Percentiles rank a stretch among this genome's conserved stretches.
Conservation (phyloP, 306 rosid species). For the Trifolium dubium region DNA sequence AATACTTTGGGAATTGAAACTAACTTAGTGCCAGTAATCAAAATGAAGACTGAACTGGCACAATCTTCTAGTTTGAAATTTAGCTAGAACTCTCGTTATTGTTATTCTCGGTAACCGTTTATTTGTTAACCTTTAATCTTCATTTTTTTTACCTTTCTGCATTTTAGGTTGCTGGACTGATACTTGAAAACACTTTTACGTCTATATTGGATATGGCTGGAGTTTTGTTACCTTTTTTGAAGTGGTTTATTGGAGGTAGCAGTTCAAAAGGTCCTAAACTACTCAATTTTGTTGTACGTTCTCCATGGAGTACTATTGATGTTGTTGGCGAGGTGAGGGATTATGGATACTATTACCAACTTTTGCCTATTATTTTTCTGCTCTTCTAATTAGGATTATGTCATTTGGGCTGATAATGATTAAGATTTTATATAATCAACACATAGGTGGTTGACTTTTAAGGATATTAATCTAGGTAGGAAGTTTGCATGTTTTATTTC, state of each 20-base stretch:
- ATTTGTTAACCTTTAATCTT: constrained; percentile 31
- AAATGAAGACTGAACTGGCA: constrained; percentile 20
- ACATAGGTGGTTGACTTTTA: constrained; percentile 6
- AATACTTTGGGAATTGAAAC: constrained; percentile 1
- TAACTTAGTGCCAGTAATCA: constrained; percentile 10
- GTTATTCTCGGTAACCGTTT: constrained; percentile 33
- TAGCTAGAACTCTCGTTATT: constrained; percentile 29
- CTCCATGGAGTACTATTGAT: constrained; percentile 97
- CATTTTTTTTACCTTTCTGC: constrained; percentile 39
- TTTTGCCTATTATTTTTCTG: constrained; percentile 26
- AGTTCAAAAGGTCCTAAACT: constrained; percentile 71
- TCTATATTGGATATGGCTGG: constrained; percentile 99
- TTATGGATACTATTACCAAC: constrained; percentile 28
- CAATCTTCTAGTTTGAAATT: constrained; percentile 31
- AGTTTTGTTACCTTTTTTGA: constrained; percentile 87
- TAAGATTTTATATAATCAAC: constrained; percentile 3
- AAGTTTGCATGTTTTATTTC: constrained; percentile 4
- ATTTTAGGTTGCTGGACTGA: constrained; percentile 83
- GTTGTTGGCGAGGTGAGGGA: constrained; percentile 77
- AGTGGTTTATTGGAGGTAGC: constrained; percentile 95
- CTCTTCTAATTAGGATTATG: constrained; percentile 4
- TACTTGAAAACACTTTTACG: constrained; percentile 93
- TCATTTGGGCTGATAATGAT: constrained; percentile 17
- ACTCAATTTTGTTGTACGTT: constrained; percentile 90
- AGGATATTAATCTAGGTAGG: constrained; percentile 15